Conservation (phyloP, 345 rosid species). For the Syzygium jambos region DNA sequence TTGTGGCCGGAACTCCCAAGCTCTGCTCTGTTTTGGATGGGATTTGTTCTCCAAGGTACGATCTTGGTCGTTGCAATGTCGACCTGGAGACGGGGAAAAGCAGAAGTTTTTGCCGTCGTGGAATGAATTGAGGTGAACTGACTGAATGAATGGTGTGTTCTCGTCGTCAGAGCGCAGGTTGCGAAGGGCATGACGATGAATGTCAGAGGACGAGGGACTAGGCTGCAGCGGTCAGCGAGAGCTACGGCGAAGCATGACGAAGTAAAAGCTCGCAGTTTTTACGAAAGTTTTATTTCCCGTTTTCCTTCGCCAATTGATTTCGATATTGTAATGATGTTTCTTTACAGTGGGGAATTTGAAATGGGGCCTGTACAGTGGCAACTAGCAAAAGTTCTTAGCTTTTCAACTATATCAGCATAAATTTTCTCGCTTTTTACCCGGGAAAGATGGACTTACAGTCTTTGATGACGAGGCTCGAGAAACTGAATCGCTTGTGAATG, state of each 20-base stretch:
- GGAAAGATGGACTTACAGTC: neutral
- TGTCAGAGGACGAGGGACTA: conserved; percentile 9
- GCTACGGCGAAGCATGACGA: conserved; percentile 32
- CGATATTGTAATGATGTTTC: neutral
- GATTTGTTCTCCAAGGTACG: neutral
- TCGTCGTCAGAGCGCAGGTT: conserved; percentile 1
- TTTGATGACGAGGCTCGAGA: neutral
- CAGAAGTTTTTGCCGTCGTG: neutral
- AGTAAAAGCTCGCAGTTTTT: conserved; percentile 19
- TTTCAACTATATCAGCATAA: neutral
- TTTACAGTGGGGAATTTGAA: neutral
- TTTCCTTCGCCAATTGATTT: neutral
- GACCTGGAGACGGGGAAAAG: neutral
- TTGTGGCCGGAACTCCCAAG: neutral
- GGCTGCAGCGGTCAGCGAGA: conserved; percentile 7
- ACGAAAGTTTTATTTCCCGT: neutral
- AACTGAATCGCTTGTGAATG: neutral
- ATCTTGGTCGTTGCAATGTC: neutral
- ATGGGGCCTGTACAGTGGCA: conserved; percentile 10
- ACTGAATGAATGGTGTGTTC: neutral
- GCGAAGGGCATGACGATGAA: conserved; percentile 20
- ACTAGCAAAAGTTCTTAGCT: neutral
- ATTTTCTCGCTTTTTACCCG: neutral
- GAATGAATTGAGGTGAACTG: neutral
- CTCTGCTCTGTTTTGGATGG: neutral